Conservation (phyloP, 495 filamentous ascomycete genomes). For the Astrocystis sublimbata region DNA sequence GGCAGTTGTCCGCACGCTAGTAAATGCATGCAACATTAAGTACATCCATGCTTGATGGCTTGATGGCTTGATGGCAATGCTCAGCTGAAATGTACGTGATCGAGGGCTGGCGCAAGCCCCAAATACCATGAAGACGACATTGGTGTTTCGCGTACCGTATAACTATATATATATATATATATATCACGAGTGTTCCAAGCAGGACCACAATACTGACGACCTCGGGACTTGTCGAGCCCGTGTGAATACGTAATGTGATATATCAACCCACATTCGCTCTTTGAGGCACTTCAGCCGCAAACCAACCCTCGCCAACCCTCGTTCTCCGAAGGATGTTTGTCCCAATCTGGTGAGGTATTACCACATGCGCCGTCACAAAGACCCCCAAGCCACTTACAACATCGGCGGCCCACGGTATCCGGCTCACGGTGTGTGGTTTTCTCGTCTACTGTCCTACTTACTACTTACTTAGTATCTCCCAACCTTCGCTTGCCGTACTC, state of each 20-base stretch:
- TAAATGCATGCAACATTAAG: constrained; percentile 3
- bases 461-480: no score
- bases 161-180: no score
- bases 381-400: neutral
- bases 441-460: no score
- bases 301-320: neutral
- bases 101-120: neutral
- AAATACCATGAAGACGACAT: neutral
- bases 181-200: no score
- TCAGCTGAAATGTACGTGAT: constrained; percentile 14
- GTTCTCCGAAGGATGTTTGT: neutral
- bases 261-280: neutral
- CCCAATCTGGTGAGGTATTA: neutral
- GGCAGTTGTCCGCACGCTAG: neutral
- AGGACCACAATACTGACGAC: neutral
- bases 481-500: no score
- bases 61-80: neutral
- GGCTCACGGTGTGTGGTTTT: no score
- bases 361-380: neutral
- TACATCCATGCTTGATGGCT: neutral
- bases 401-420: neutral
- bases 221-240: neutral
- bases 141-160: neutral
- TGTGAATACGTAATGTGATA: neutral
- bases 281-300: neutral